Conservation (phyloP, 139 green algal species). For the Micromonas commoda region DNA sequence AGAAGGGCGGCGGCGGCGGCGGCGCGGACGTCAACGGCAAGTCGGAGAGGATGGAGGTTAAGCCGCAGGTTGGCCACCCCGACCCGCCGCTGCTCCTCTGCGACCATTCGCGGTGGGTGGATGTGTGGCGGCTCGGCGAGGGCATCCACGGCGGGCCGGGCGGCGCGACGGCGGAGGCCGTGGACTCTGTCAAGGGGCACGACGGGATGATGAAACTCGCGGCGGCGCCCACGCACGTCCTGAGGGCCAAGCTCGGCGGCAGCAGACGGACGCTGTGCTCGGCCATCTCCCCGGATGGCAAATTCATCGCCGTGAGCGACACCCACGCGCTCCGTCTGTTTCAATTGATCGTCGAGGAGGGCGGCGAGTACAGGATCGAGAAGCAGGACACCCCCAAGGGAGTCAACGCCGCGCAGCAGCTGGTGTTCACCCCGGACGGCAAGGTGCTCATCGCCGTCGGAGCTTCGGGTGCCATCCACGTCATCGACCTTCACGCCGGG, state of each 20-base stretch:
- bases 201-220: slow-evolving; percentile 42
- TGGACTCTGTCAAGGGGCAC: slow-evolving; percentile 12
- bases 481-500: slow-evolving; percentile 33
- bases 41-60: not conserved
- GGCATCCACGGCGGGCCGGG: not conserved
- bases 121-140: slow-evolving; percentile 56
- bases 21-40: slow-evolving; percentile 20
- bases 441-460: slow-evolving; percentile 39
- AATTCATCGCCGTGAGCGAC: slow-evolving; percentile 55
- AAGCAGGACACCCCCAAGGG: slow-evolving; percentile 2
- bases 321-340: slow-evolving; percentile 43
- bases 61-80: not conserved
- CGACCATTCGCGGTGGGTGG: slow-evolving; percentile 42
- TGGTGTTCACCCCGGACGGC: slow-evolving; percentile 50
- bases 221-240: slow-evolving; percentile 45
- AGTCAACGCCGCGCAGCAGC: slow-evolving; percentile 34
- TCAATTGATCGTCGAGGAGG: slow-evolving; percentile 36
- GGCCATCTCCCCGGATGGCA: slow-evolving; percentile 60
- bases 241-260: slow-evolving; percentile 39
- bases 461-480: slow-evolving; percentile 41
- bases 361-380: slow-evolving; percentile 8
- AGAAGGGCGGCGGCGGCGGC: not conserved
- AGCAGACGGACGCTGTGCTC: slow-evolving; percentile 39
- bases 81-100: slow-evolving; percentile 39
- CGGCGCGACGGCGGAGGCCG: not conserved